Base-by-base conservation (phyloP, 2,329 filamentous ascomycete species). In the Ciborinia camelliae region DNA sequence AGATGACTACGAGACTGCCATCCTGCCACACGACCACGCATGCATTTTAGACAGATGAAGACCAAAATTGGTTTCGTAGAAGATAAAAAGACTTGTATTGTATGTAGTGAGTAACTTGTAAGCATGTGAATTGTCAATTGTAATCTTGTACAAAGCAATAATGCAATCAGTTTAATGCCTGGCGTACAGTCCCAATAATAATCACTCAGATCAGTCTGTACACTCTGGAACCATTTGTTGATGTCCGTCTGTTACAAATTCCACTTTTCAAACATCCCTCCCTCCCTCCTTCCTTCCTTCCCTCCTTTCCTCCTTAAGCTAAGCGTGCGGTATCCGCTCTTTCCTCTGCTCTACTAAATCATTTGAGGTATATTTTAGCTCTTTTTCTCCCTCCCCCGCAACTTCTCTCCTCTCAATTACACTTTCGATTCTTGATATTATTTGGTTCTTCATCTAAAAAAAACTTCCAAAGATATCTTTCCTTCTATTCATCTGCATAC, bases 21-120 rank as follows among this genome's bases (percentile, higher is more conserved):
- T n/a, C n/a, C n/a, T n/a, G n/a, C n/a, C n/a, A n/a, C n/a, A n/a
- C n/a, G n/a, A n/a, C n/a, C n/a, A n/a, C n/a, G n/a, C n/a, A 59
- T 47, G 55, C 55, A 59, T 59, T 48, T n/a, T n/a, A n/a, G n/a
- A 37, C 55, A 59, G 55, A 59, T 59, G 47, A 35, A 30, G 55
- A 59, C 43, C 43, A n/a, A 47, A 48, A 47, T 48, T 59, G 30
- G 41, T 47, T 20, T 35, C 41, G 41, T 32, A 4, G 8, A 37
- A 35, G n/a, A 37, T 47, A 7, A 35, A 10, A 32, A n/a, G 5
- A 47, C 20, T n/a, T n/a, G n/a, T n/a, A n/a, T n/a, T n/a, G n/a
- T n/a, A n/a, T n/a, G n/a, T n/a, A n/a, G n/a, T n/a, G n/a, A n/a
- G n/a, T n/a, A n/a, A n/a, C n/a, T n/a, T n/a, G n/a, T n/a, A n/a